These are phyloP conservation scores for Dictyostelium discoideum DNA, from an alignment of 78 protist genomes.

Conservation along the genomic window DNA sequence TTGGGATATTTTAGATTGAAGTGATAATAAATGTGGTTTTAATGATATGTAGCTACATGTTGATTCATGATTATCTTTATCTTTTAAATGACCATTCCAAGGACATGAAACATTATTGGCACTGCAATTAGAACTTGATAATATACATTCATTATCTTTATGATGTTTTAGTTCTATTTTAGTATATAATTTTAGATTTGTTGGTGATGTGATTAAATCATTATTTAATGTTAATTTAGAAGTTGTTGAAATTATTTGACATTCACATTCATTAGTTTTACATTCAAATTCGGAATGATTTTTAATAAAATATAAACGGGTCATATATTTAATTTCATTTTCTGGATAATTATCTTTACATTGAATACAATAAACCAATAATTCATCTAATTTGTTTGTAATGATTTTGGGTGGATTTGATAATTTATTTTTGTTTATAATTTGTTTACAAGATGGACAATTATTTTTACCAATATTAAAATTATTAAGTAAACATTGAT, in stretches of 20 bases:
- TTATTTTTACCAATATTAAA: background rate
- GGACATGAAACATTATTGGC: background rate
- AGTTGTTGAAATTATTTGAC: background rate
- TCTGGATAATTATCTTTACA: background rate
- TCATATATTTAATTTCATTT: background rate
- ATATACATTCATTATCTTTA: background rate
- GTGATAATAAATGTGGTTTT: background rate
- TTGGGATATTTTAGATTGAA: background rate
- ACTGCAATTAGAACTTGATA: background rate
- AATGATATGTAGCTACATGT: background rate
- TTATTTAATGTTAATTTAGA: background rate
- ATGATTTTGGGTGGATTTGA: background rate
- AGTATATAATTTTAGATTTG: background rate
- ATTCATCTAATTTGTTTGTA: background rate
- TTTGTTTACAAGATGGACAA: background rate
- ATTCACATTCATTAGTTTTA: background rate
- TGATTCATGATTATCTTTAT: background rate
- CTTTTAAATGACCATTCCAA: background rate
- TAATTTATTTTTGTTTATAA: background rate
- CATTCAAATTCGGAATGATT: background rate
- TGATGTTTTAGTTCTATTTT: background rate
- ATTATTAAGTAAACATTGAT: background rate
- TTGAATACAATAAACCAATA: background rate
- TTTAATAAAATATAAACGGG: background rate
- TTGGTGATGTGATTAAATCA: background rate